Conservation (phyloP, 345 rosid species). For the Citrus hindsii region DNA sequence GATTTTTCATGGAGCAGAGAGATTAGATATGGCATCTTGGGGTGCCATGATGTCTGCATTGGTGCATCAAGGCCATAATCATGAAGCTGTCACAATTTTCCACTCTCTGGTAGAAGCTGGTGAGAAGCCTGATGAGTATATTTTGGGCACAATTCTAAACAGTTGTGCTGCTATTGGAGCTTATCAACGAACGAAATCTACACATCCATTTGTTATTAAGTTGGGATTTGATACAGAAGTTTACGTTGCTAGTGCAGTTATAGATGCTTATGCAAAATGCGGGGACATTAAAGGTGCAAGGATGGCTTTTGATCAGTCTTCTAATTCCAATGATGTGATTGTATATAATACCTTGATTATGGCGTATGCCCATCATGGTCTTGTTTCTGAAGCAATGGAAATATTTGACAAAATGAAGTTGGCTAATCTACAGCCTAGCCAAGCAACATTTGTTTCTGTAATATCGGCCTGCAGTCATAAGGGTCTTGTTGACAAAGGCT, state of each 20-base stretch:
- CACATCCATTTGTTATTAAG: constrained; percentile 32
- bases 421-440: constrained; percentile 30
- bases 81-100: constrained; percentile 28
- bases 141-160: constrained; percentile 34
- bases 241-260: constrained; percentile 30
- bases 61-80: constrained; percentile 18
- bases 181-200: constrained; percentile 21
- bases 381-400: constrained; percentile 28
- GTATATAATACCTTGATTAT: constrained; percentile 36
- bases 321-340: constrained; percentile 23
- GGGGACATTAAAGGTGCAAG: constrained; percentile 34
- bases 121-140: constrained; percentile 32
- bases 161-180: constrained; percentile 23
- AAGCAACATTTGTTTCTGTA: constrained; percentile 39
- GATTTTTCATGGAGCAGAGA: constrained; percentile 22
- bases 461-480: constrained; percentile 39
- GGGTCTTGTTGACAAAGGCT: constrained; percentile 36
- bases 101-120: constrained; percentile 18
- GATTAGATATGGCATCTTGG: constrained; percentile 29
- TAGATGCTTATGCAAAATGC: constrained; percentile 47
- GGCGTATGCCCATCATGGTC: constrained; percentile 43
- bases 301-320: constrained; percentile 28
- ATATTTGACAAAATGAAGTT: constrained; percentile 32
- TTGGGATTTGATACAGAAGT: constrained; percentile 22
- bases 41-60: constrained; percentile 28